Evolutionary conservation across 208 protist species (phyloP).

Genomic region (Wallacemonas rigidus): DNA sequence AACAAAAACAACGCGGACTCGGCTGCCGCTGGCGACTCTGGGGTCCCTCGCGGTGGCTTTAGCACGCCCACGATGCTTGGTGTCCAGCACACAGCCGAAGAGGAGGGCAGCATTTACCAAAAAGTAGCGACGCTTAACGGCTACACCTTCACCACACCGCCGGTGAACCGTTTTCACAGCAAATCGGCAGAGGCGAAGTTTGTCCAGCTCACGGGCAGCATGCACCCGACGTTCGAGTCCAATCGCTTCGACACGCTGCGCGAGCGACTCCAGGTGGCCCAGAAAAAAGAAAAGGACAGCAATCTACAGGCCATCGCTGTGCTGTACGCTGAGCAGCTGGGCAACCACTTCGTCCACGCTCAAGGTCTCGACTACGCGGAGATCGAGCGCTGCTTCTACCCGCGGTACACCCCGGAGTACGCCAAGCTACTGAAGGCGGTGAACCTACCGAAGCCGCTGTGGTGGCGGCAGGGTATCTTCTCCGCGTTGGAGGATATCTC

Average conservation of each 20-base stretch:
- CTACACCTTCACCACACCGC: slow-evolving; percentile 82
- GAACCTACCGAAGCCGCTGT: slow-evolving; percentile 59
- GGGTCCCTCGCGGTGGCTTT: slow-evolving; percentile 18
- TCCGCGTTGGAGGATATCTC: slow-evolving; percentile 82
- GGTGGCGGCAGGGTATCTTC: slow-evolving; percentile 74
- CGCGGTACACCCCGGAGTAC: slow-evolving; percentile 67
- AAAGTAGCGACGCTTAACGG: slow-evolving; percentile 68
- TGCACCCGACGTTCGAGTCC: slow-evolving; percentile 80
- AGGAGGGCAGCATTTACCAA: slow-evolving; percentile 71
- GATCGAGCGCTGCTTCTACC: slow-evolving; percentile 85
- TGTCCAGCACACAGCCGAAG: slow-evolving; percentile 73
- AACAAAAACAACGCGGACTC: slow-evolving; percentile 2
- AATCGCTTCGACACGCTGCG: slow-evolving; percentile 80
- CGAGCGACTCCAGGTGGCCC: slow-evolving; percentile 65
- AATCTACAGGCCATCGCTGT: slow-evolving; percentile 83
- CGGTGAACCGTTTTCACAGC: slow-evolving; percentile 83
- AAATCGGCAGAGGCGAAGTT: slow-evolving; percentile 77
- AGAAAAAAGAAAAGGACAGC: slow-evolving; percentile 72
- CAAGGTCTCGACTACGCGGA: slow-evolving; percentile 66
- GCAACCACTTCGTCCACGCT: slow-evolving; percentile 66
- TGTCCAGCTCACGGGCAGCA: slow-evolving; percentile 58
- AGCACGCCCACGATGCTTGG: slow-evolving; percentile 69
- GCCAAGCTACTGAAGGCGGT: slow-evolving; percentile 50
- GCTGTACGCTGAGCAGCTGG: slow-evolving; percentile 81
- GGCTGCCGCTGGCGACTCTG: background rate